Evolutionary conservation across 805 yeast genomes (phyloP), one percentile per base, ranked within the genome.

Genomic region (Suhomyces emberorum): DNA sequence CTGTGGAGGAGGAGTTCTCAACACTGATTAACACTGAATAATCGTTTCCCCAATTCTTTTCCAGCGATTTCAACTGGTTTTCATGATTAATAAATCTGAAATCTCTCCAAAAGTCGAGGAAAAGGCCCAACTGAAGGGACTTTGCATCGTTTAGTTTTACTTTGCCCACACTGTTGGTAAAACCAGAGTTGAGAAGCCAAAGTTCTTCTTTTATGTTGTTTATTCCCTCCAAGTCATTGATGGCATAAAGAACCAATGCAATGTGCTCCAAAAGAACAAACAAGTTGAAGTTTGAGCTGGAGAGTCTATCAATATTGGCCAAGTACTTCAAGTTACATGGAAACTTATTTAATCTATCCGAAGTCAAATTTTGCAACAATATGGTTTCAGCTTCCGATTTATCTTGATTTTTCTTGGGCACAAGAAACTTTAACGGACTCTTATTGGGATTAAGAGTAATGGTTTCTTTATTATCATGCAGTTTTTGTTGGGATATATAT

Each of bases 101-200:
- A 36, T 63, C 69, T 31, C 51, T 47, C 72, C 72, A 68, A 35
- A 48, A 67, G 7, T 52, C 51, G n/a, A 63, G 41, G 30, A 58
- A 60, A 10, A 65, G 37, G 0, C 74, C 74, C 17, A 67, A 42
- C 30, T 51, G 43, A 4, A 47, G 45, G 5, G 27, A 25, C 1
- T 30, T 34, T 4, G 41, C 32, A 35, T 62, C 55, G 41, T 67
- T 63, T 14, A 59, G 43, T 8, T 34, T 29, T 4, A 61, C 46
- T 28, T 50, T 50, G 1, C 72, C 72, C 20, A 61, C 41, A 2
- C 48, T 32, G 37, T 44, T 54, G 3, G 43, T 22, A 21, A 34
- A 51, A 1, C 70, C 70, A 24, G 38, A 39, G 7, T 27, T 23
- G 8, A 49, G 25, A 7, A 46, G 42, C 59, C 61, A 56, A 7